Evolutionary conservation across 1,284 basidiomycete genomes (phyloP).

Genomic region (Dichomitus squalens): DNA sequence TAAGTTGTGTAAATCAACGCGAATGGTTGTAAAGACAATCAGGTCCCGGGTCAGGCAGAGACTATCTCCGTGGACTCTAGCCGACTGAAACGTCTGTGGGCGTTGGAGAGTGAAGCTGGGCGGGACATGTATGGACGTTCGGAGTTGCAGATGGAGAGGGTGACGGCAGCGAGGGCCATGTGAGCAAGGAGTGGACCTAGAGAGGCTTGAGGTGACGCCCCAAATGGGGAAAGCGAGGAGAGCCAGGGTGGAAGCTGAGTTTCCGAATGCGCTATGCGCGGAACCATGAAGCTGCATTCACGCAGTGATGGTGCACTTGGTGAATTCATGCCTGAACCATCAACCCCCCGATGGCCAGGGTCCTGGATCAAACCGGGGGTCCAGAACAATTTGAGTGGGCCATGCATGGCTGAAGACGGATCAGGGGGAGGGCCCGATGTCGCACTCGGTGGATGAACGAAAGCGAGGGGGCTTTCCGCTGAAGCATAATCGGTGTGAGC

Average conservation of each 20-base stretch:
- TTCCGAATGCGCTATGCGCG: slow-evolving; percentile 9
- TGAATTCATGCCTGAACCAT: no score
- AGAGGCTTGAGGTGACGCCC: slow-evolving; percentile 1
- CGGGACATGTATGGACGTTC: not conserved
- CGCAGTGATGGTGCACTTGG: slow-evolving; percentile 6
- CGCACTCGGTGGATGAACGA: no score
- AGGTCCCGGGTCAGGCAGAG: not conserved
- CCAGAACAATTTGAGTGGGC: not conserved
- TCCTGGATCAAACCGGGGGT: not conserved
- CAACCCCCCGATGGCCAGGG: no score
- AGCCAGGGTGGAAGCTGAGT: slow-evolving; percentile 6
- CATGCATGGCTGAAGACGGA: not conserved
- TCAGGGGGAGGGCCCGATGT: not conserved
- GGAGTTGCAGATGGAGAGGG: not conserved
- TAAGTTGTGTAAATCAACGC: not conserved
- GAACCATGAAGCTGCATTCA: not conserved
- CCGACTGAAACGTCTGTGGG: not conserved
- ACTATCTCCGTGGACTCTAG: not conserved
- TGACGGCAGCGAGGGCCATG: slow-evolving; percentile 3
- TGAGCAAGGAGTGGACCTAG: slow-evolving; percentile 8
- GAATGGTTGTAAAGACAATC: not conserved
- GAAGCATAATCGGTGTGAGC: no score
- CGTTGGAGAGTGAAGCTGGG: not conserved
- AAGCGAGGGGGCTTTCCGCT: no score
- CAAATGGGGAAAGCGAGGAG: slow-evolving; percentile 9